A percentile compares a stretch with the other conserved stretches of the same genome.
phyloP scores from a whole-genome alignment of 164 flowering plant genomes.

The Magnolia changhungtana region DNA sequence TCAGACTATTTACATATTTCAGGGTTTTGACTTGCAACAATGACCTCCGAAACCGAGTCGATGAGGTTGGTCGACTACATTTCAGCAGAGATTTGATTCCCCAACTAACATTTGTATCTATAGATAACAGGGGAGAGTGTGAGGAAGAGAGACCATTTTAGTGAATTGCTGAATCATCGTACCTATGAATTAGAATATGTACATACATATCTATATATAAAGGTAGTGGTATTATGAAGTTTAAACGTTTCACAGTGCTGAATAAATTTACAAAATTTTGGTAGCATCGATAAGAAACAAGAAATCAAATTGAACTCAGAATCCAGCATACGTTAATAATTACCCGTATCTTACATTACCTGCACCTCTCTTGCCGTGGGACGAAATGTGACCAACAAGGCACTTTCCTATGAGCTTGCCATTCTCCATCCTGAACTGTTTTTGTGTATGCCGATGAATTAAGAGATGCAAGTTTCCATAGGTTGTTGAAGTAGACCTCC shows the following conservation, averaged over 20 bases:
- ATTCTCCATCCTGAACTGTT: conserved; percentile 62
- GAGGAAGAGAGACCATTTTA: too few relatives aligned
- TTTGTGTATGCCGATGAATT: conserved; percentile 59
- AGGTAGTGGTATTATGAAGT: too few relatives aligned
- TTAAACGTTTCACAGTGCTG: background rate
- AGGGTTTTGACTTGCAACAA: too few relatives aligned
- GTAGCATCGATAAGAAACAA: background rate
- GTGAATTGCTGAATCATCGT: too few relatives aligned
- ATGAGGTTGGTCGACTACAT: too few relatives aligned
- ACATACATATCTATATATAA: too few relatives aligned
- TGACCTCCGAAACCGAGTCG: too few relatives aligned
- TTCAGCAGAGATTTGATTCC: too few relatives aligned
- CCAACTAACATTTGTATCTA: too few relatives aligned
- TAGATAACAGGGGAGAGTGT: too few relatives aligned
- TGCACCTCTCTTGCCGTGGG: conserved; percentile 51
- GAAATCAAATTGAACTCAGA: background rate
- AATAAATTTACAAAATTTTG: background rate
- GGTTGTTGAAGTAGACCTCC: conserved; percentile 59
- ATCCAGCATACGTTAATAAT: background rate
- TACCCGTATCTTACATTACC: conserved; percentile 31
- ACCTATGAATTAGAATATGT: too few relatives aligned
- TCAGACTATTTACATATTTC: too few relatives aligned
- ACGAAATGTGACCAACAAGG: conserved; percentile 98
- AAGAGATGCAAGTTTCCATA: conserved; percentile 72
- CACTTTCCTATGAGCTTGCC: conserved; percentile 71